phyloP scores from a whole-genome alignment of 1,139 yeast genomes.

The Hanseniaspora gamundiae region DNA sequence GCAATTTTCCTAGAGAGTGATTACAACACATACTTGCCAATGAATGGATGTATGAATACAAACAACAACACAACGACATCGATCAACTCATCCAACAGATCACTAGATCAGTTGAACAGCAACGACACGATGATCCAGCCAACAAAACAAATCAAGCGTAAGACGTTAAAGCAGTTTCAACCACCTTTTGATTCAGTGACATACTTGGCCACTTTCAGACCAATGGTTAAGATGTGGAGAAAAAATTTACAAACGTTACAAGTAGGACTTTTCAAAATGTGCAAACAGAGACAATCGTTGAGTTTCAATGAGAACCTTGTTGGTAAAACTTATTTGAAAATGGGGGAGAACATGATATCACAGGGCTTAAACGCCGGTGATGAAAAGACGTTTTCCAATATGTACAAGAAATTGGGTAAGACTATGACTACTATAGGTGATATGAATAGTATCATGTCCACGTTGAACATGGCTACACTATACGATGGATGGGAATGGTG shows the following conservation, averaged over 20 bases:
- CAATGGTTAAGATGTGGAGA: conserved; percentile 71
- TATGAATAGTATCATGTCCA: conserved; percentile 58
- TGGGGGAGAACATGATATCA: conserved; percentile 26
- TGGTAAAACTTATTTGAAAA: conserved; percentile 41
- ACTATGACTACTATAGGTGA: conserved; percentile 65
- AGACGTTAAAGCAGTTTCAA: conserved; percentile 80
- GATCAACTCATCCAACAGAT: conserved; percentile 5
- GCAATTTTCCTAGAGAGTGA: conserved; percentile 82
- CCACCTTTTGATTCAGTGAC: conserved; percentile 83
- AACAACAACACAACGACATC: conserved; percentile 19
- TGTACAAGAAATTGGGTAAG: conserved; percentile 74
- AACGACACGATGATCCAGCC: conserved; percentile 32
- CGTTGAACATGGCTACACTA: conserved; percentile 60
- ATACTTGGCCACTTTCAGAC: conserved; percentile 76
- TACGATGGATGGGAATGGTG: conserved; percentile 65
- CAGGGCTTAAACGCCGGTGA: conserved; percentile 4
- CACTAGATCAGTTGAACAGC: conserved; percentile 15
- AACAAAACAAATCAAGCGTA: conserved; percentile 71
- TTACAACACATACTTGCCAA: conserved; percentile 61
- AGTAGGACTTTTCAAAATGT: conserved; percentile 40
- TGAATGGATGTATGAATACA: conserved; percentile 33
- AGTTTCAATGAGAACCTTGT: conserved; percentile 52
- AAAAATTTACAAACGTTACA: conserved; percentile 45
- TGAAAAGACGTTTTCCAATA: conserved; percentile 33
- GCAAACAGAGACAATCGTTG: conserved; percentile 43